Percentiles rank a stretch among this genome's conserved stretches.
Evolutionary conservation across 1,284 basidiomycete species (phyloP).

Genomic region (Apiotrichum mycotoxinovorans): DNA sequence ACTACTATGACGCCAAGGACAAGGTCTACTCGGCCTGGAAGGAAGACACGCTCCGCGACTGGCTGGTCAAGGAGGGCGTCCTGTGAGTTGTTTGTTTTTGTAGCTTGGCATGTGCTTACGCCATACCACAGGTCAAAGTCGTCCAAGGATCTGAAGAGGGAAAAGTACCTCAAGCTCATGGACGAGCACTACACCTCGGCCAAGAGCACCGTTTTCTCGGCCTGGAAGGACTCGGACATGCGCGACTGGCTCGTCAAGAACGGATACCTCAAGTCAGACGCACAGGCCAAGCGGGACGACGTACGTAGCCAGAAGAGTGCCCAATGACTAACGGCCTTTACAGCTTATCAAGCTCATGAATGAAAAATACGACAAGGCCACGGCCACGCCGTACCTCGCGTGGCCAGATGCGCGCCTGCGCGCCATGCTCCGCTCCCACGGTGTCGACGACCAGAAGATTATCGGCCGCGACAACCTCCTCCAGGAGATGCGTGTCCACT

Average conservation of each 20-base stretch:
- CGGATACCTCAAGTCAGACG: constrained; percentile 66
- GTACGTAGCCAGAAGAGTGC: constrained; percentile 32
- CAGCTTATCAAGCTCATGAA: constrained; percentile 23
- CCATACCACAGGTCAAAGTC: not conserved
- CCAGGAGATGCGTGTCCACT: constrained; percentile 67
- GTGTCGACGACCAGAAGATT: constrained; percentile 63
- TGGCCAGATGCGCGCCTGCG: constrained; percentile 87
- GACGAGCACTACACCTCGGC: constrained; percentile 70
- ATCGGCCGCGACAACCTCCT: constrained; percentile 62
- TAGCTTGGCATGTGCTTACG: no score
- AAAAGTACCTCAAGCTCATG: constrained; percentile 56
- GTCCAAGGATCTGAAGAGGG: constrained; percentile 10
- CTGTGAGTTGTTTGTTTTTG: not conserved
- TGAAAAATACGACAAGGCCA: constrained; percentile 50
- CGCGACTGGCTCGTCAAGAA: constrained; percentile 71
- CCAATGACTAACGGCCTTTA: no score
- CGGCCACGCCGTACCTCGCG: constrained; percentile 63
- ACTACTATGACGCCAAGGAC: constrained; percentile 66
- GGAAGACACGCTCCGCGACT: constrained; percentile 47
- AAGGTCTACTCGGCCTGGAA: constrained; percentile 69
- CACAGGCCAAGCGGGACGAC: constrained; percentile 67
- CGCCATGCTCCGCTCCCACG: constrained; percentile 71
- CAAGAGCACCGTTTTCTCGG: constrained; percentile 63
- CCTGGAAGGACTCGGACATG: constrained; percentile 77
- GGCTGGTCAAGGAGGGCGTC: constrained; percentile 52